phyloP scores from a whole-genome alignment of 148 eudicot species.

The Vaccinium macrocarpon region DNA sequence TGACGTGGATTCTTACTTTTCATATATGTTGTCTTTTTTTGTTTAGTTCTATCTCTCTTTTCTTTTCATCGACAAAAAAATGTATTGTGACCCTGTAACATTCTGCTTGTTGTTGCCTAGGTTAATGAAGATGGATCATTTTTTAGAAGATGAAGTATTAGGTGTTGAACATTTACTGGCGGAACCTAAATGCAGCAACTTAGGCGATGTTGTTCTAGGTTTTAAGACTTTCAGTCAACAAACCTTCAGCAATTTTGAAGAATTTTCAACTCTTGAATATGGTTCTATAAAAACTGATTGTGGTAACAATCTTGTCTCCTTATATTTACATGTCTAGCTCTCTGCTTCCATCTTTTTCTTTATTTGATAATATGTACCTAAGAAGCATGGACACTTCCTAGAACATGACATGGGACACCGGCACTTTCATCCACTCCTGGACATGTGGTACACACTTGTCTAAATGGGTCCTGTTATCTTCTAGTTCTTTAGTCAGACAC shows the following conservation, averaged over 20 bases:
- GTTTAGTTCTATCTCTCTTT: neutral
- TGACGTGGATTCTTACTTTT: neutral
- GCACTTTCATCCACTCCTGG: neutral
- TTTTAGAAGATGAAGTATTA: conserved; percentile 25
- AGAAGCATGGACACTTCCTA: neutral
- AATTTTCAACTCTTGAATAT: conserved; percentile 17
- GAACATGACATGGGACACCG: neutral
- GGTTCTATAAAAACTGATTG: conserved; percentile 4
- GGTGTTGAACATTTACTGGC: conserved; percentile 26
- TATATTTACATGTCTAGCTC: neutral
- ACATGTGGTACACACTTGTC: neutral
- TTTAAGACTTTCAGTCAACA: conserved; percentile 20
- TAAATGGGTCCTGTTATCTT: neutral
- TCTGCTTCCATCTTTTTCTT: neutral
- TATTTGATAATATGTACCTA: neutral
- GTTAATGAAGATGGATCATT: conserved; percentile 26
- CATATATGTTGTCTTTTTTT: neutral
- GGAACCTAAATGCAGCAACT: conserved; percentile 18
- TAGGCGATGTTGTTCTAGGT: conserved; percentile 23
- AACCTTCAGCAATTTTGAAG: conserved; percentile 18
- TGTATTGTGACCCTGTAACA: neutral
- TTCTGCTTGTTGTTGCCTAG: conserved; percentile 16
- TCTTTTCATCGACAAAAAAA: neutral
- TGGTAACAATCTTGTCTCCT: conserved; percentile 14
- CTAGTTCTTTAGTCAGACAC: neutral